These are phyloP conservation scores for Penicillium fuscoglaucum DNA, from an alignment of 2,329 filamentous ascomycete species.

Conservation along the genomic window DNA sequence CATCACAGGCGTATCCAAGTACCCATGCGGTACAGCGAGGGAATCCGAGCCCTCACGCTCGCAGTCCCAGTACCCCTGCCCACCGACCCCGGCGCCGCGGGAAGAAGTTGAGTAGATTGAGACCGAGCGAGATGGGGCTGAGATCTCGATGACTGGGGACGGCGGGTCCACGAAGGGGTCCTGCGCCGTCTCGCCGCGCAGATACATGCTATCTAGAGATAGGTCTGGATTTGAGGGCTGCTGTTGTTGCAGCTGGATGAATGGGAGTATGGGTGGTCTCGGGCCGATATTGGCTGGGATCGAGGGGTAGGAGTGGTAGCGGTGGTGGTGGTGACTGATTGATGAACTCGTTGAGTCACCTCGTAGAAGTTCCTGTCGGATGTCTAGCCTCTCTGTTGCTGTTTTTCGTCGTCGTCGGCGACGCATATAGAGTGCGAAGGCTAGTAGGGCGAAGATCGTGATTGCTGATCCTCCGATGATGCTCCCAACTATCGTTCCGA, in stretches of 20 bases:
- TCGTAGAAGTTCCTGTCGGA: constrained; percentile 22
- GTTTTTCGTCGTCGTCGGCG: constrained; percentile 23
- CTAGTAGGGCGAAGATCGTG: constrained; percentile 25
- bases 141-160: constrained; percentile 15
- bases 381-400: constrained; percentile 3
- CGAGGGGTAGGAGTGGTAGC: constrained; percentile 7
- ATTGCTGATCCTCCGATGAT: constrained; percentile 30
- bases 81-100: background rate
- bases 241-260: constrained; percentile 13
- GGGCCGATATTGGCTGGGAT: constrained; percentile 6
- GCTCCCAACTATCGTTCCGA: constrained; percentile 32
- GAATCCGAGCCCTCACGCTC: background rate
- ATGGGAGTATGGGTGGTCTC: constrained; percentile 1
- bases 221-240: constrained; percentile 11
- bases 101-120: constrained; percentile 21
- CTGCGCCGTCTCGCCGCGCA: background rate
- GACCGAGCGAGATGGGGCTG: constrained; percentile 15
- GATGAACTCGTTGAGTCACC: constrained; percentile 20
- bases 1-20: constrained; percentile 12
- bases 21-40: background rate
- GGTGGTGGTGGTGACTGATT: constrained; percentile 1
- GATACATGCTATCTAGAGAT: constrained; percentile 8
- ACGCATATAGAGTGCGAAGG: constrained; percentile 26
- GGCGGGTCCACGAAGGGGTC: constrained; percentile 5
- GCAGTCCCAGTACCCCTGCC: constrained; percentile 14